Percentiles rank a stretch among this genome's conserved stretches.
These are phyloP conservation scores for Dichotomopilus funicola DNA, from an alignment of 2,329 filamentous ascomycete genomes.

Conservation along the genomic window DNA sequence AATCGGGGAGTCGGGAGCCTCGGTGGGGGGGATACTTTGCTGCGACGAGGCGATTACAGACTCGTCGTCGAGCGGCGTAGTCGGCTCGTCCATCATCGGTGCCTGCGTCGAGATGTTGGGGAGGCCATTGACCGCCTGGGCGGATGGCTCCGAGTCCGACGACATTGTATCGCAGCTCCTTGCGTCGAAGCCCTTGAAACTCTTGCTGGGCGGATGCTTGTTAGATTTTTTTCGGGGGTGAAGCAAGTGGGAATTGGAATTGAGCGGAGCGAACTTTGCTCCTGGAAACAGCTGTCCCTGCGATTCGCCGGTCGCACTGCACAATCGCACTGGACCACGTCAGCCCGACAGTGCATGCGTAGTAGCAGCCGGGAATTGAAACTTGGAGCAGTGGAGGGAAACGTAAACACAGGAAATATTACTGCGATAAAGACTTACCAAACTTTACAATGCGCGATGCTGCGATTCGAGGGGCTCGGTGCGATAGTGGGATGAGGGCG, in stretches of 20 bases:
- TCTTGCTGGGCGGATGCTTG: too few species aligned
- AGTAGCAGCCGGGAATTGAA: neutral
- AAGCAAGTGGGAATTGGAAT: neutral
- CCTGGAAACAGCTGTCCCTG: neutral
- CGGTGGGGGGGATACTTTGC: slow-evolving; percentile 52
- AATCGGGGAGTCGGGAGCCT: slow-evolving; percentile 47
- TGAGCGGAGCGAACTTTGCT: neutral
- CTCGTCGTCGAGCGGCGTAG: slow-evolving; percentile 28
- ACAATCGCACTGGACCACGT: slow-evolving; percentile 17
- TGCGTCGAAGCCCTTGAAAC: neutral
- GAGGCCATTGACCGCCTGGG: slow-evolving; percentile 29
- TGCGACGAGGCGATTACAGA: slow-evolving; percentile 38
- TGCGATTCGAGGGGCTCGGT: neutral
- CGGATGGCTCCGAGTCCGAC: slow-evolving; percentile 31
- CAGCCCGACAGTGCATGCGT: slow-evolving; percentile 11
- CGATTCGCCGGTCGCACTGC: neutral
- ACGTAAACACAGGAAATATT: neutral
- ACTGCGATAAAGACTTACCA: neutral
- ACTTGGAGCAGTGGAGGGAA: neutral
- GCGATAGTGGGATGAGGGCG: neutral
- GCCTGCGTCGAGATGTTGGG: slow-evolving; percentile 16
- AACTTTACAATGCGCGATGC: slow-evolving; percentile 1
- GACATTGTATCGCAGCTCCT: slow-evolving; percentile 13
- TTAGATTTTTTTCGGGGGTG: too few species aligned
- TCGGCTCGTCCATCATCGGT: slow-evolving; percentile 28